Evolutionary conservation across 768 basidiomycete species (phyloP), one percentile per base, ranked within the genome.

Genomic region (Kockovaella imperatae): DNA sequence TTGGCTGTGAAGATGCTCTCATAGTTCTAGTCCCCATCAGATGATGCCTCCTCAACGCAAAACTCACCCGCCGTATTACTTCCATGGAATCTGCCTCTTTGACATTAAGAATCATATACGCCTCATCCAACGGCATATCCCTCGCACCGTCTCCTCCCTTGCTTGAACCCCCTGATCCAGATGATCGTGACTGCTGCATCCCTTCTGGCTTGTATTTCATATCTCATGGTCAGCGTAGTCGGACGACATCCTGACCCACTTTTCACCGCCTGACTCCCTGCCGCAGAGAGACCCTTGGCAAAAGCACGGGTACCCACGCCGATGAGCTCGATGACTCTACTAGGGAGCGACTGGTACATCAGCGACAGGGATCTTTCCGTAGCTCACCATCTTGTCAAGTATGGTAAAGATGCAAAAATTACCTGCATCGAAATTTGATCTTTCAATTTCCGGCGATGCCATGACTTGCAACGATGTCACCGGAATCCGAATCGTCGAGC

Each of bases 111-210:
- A 99, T 89, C 50, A 95, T 74, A 62, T 83, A 83, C 17, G 93
- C 95, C 74, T 99, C 95, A 58, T 96, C 91, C 58, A 93, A 61
- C 5, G 88, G 89, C 90, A 99, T 91, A 42, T 83, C 81, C 62
- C 89, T 82, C 55, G 86, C 80, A 56, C 83, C 79, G 44, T 87
- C 88, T 31, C 95, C 74, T 62, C 79, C 80, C 76, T 90, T 87
- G 75, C 84, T 60, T 18, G 52, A 49, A 18, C 44, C 49, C 15
- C 86, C 85, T 42, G 83, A 75, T 32, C 82, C 80, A 15, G 86
- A 78, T 32, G 87, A 87, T 13, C 80, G 80, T 29, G 76, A 73
- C 18, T 79, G 80, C n/a, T 82, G 72, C 2, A 75, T 80, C 2
- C 76, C 81, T 47, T 86, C 82, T 54, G 90, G 85, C 35, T 80